Evolutionary conservation across 2,329 filamentous ascomycete species (phyloP).

Genomic region (Cladosporium sp.): DNA sequence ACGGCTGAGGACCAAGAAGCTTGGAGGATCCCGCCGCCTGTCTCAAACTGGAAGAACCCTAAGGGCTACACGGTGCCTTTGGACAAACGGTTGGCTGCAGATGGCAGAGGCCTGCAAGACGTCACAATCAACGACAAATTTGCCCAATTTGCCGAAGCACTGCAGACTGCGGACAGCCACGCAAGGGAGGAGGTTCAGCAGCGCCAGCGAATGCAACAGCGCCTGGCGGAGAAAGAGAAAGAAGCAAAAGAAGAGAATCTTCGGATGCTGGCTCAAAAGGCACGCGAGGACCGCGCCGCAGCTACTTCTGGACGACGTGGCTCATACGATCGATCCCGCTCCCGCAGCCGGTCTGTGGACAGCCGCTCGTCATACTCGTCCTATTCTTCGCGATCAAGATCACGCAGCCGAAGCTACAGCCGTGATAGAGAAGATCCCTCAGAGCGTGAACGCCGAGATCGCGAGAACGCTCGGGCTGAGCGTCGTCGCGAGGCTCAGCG

Average conservation of each 20-base stretch:
- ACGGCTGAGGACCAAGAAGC: slow-evolving; percentile 96
- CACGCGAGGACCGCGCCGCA: slow-evolving; percentile 61
- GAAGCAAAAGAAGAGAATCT: slow-evolving; percentile 87
- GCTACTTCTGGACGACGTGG: slow-evolving; percentile 43
- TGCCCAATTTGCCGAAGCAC: slow-evolving; percentile 86
- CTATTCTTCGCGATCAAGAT: slow-evolving; percentile 29
- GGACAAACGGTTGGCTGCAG: slow-evolving; percentile 90
- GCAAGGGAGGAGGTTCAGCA: slow-evolving; percentile 93
- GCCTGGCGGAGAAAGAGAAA: slow-evolving; percentile 94
- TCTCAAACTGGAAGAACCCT: slow-evolving; percentile 99
- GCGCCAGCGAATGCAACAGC: slow-evolving; percentile 88
- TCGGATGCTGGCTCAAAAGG: slow-evolving; percentile 80
- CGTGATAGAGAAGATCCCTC: slow-evolving; percentile 54
- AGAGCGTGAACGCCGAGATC: slow-evolving; percentile 48
- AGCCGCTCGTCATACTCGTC: slow-evolving; percentile 35
- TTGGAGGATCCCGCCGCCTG: slow-evolving; percentile 84
- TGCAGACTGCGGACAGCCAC: slow-evolving; percentile 91
- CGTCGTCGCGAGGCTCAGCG: slow-evolving; percentile 76
- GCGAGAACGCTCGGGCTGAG: slow-evolving; percentile 72
- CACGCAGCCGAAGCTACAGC: slow-evolving; percentile 18
- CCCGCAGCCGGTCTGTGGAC: slow-evolving; percentile 25
- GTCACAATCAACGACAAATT: slow-evolving; percentile 98
- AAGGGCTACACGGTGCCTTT: slow-evolving; percentile 96
- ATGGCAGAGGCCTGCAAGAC: slow-evolving; percentile 86
- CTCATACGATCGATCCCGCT: slow-evolving; percentile 19